Conservation (phyloP, 768 basidiomycete species). For the Boletales sp. region DNA sequence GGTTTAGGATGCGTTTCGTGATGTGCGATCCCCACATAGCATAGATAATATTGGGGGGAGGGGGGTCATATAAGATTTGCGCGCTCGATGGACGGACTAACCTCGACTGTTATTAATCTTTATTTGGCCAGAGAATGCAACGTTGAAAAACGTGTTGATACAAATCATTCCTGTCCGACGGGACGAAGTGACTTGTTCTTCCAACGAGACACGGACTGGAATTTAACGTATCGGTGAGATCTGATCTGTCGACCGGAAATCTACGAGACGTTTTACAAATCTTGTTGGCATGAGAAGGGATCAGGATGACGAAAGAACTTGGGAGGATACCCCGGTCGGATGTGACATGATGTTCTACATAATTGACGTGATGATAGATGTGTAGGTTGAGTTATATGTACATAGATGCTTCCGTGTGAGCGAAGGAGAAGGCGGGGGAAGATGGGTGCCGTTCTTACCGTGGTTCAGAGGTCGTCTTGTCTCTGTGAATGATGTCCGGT, state of each 20-base stretch:
- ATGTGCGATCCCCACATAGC: background rate
- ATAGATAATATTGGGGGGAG: background rate
- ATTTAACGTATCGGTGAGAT: conserved; percentile 32
- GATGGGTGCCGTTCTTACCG: conserved; percentile 5
- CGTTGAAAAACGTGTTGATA: conserved; percentile 4
- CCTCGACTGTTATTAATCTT: conserved; percentile 12
- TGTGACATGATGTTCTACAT: conserved; percentile 38
- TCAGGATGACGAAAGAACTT: conserved; percentile 42
- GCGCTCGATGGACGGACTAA: conserved; percentile 3
- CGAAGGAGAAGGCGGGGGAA: conserved; percentile 5
- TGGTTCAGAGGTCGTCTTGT: background rate
- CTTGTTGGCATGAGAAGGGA: conserved; percentile 36
- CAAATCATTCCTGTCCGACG: conserved; percentile 1
- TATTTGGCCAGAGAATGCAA: conserved; percentile 4
- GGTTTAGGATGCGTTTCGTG: background rate
- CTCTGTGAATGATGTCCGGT: background rate
- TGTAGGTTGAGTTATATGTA: background rate
- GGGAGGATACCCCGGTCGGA: conserved; percentile 38
- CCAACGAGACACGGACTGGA: background rate
- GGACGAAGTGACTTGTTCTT: background rate
- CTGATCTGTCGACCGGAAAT: conserved; percentile 35
- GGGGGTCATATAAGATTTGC: conserved; percentile 7
- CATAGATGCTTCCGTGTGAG: conserved; percentile 11
- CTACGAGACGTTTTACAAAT: conserved; percentile 33
- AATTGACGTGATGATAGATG: conserved; percentile 20